phyloP scores from a whole-genome alignment of 176 grass and related monocot genomes.

The Oryza nivara region DNA sequence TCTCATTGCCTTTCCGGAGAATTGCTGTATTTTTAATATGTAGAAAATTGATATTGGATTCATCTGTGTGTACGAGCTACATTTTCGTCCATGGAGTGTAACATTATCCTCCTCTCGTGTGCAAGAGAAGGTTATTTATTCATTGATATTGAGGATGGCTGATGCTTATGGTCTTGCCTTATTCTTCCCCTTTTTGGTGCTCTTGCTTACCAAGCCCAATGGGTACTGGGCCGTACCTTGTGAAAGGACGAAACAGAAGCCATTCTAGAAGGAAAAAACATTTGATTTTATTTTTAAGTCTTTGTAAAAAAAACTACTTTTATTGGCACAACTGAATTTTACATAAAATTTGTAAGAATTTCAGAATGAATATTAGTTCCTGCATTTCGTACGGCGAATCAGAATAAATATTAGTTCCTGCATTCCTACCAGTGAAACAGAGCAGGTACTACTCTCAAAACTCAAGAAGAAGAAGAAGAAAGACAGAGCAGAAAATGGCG shows the following conservation, averaged over 20 bases:
- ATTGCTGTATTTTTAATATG: not conserved
- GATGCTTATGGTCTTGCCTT: not conserved
- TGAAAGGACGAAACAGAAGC: not conserved
- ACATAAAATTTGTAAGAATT: no score
- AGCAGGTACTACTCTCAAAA: not conserved
- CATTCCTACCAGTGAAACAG: not conserved
- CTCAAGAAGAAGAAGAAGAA: not conserved
- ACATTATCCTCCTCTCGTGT: not conserved
- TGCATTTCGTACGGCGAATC: no score
- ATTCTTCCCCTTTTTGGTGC: no score
- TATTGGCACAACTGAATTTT: no score
- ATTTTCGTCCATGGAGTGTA: conserved; percentile 9
- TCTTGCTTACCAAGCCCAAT: not conserved
- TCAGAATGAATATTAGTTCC: no score
- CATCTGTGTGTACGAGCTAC: not conserved
- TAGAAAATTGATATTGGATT: not conserved
- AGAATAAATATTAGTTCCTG: not conserved
- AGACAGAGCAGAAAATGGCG: not conserved
- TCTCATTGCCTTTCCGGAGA: not conserved
- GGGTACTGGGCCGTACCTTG: not conserved
- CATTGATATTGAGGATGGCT: not conserved
- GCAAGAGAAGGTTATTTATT: not conserved
- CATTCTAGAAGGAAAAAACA: not conserved
- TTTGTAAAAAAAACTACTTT: no score
- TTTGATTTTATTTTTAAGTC: not conserved